Evolutionary conservation across 2,329 filamentous ascomycete species (phyloP).

Genomic region (Xylogone sp.): DNA sequence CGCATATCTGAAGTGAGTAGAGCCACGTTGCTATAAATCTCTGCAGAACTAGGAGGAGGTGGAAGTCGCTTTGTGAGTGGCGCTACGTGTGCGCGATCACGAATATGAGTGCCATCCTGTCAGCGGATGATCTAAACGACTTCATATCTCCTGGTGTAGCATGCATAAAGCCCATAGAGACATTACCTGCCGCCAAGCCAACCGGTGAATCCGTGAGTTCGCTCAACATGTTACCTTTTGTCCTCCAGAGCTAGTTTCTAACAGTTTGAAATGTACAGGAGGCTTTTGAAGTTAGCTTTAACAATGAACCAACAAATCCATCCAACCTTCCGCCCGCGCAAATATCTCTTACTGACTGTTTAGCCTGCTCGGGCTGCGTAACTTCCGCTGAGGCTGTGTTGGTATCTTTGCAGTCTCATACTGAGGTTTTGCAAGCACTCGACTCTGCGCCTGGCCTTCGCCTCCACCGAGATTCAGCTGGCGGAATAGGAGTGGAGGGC

Average conservation of each 20-base stretch:
- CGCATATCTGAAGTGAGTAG: too few species aligned
- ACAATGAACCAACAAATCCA: slow-evolving; percentile 64
- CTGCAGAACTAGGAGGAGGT: not conserved
- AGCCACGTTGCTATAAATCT: too few species aligned
- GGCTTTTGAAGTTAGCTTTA: slow-evolving; percentile 86
- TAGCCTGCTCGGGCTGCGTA: slow-evolving; percentile 95
- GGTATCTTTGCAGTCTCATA: slow-evolving; percentile 89
- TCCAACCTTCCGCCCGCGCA: slow-evolving; percentile 68
- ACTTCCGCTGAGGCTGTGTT: slow-evolving; percentile 97
- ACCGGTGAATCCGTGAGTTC: slow-evolving; percentile 38
- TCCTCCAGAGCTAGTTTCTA: slow-evolving; percentile 1
- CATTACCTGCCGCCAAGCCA: slow-evolving; percentile 64
- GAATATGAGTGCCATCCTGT: slow-evolving; percentile 94
- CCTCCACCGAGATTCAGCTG: slow-evolving; percentile 15
- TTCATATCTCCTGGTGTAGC: slow-evolving; percentile 97
- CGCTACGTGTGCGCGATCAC: slow-evolving; percentile 14
- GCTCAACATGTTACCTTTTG: too few species aligned
- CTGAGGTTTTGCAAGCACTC: slow-evolving; percentile 80
- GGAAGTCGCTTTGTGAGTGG: too few species aligned
- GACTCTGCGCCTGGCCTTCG: slow-evolving; percentile 57
- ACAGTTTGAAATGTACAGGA: slow-evolving; percentile 10
- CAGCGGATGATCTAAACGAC: slow-evolving; percentile 94
- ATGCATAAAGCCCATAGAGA: slow-evolving; percentile 97
- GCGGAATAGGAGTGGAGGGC: slow-evolving; percentile 42
- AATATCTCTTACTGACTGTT: slow-evolving; percentile 94